A percentile compares a stretch with the other conserved stretches of the same genome.
These are phyloP conservation scores for Amborella trichopoda DNA, from an alignment of 164 flowering plant species.

Conservation along the genomic window DNA sequence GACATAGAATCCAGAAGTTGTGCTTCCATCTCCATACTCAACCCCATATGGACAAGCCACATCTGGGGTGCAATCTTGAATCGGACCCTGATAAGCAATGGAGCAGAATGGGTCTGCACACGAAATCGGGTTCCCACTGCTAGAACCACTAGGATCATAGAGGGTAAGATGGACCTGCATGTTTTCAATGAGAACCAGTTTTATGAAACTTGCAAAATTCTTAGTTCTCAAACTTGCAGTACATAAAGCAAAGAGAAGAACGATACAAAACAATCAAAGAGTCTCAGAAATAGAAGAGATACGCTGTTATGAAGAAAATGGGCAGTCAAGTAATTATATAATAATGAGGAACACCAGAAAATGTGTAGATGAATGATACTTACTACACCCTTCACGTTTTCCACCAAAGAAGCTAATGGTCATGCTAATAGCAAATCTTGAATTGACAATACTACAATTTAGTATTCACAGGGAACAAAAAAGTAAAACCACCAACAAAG, in stretches of 20 bases:
- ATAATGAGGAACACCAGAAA: not conserved
- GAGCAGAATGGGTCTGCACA: conserved; percentile 58
- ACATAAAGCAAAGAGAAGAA: not conserved
- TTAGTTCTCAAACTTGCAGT: not conserved
- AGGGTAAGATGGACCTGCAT: conserved; percentile 60
- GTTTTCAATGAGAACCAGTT: not conserved
- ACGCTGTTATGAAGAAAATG: not conserved
- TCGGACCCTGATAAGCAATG: conserved; percentile 1
- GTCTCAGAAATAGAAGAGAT: not conserved
- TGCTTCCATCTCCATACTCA: conserved; percentile 90
- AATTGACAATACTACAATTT: not conserved
- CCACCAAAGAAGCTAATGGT: not conserved
- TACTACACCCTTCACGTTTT: not conserved
- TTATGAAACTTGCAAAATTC: not conserved
- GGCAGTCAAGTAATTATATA: not conserved
- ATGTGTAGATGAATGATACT: not conserved
- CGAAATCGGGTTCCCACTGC: conserved; percentile 41
- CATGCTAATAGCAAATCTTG: not conserved
- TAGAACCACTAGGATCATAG: conserved; percentile 49
- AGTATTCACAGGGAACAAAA: not conserved
- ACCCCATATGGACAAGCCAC: conserved; percentile 46
- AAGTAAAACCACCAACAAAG: not conserved
- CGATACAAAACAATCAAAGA: not conserved
- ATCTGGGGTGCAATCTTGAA: conserved; percentile 35
- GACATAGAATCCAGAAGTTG: conserved; percentile 76